Evolutionary conservation across 805 yeast species (phyloP).

Genomic region (Metschnikowia anglica): DNA sequence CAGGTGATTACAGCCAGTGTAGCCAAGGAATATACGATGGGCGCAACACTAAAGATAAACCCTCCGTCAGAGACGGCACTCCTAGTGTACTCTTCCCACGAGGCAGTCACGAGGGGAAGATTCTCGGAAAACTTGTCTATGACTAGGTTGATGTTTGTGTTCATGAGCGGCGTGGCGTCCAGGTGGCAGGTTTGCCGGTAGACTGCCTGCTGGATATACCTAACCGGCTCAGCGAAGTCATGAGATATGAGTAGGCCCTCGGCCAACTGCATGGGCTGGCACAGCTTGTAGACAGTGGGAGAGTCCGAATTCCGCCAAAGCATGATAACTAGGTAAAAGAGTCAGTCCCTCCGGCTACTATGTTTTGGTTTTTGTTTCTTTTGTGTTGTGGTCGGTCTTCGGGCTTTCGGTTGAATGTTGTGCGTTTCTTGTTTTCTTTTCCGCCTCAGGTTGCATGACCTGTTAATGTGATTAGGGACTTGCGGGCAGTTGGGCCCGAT

Average conservation of each 20-base stretch:
- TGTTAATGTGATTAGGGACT: too few species aligned
- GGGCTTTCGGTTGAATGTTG: too few species aligned
- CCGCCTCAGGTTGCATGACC: too few species aligned
- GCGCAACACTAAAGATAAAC: slow-evolving; percentile 57
- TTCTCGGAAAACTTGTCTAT: slow-evolving; percentile 26
- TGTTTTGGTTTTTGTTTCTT: too few species aligned
- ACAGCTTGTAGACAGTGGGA: slow-evolving; percentile 29
- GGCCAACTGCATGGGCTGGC: slow-evolving; percentile 29
- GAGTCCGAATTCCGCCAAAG: slow-evolving; percentile 9
- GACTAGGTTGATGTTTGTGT: slow-evolving; percentile 37
- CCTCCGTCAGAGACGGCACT: slow-evolving; percentile 35
- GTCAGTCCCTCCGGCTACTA: background rate
- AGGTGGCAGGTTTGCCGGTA: slow-evolving; percentile 36
- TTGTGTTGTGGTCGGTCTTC: too few species aligned
- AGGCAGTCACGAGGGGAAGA: slow-evolving; percentile 44
- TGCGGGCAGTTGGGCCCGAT: too few species aligned
- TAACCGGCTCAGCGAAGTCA: slow-evolving; percentile 21
- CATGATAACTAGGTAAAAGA: background rate
- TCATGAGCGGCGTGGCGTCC: slow-evolving; percentile 36
- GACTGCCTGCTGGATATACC: slow-evolving; percentile 24
- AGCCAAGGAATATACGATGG: slow-evolving; percentile 60
- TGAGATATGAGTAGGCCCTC: slow-evolving; percentile 38
- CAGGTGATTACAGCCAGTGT: slow-evolving; percentile 64
- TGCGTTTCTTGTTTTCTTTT: too few species aligned
- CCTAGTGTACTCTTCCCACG: slow-evolving; percentile 50